A percentile compares a stretch with the other conserved stretches of the same genome.
Conservation (phyloP, 768 basidiomycete species). For the Calocybe cyanea region DNA sequence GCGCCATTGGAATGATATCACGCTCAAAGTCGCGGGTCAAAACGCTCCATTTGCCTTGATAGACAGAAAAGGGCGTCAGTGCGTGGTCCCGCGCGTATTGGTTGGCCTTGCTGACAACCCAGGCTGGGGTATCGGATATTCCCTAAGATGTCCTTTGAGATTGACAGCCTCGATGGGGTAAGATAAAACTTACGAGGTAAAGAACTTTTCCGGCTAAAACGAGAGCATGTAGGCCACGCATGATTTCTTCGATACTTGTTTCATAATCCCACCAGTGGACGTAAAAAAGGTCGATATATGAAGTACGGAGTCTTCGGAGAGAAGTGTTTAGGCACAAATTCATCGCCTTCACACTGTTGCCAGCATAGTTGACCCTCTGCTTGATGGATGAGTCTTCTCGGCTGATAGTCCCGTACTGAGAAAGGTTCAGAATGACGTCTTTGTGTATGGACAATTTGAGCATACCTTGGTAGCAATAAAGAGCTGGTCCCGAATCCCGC, state of each 20-base stretch:
- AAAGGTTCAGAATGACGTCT: not conserved
- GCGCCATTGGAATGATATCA: conserved; percentile 48
- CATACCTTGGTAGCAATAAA: conserved; percentile 38
- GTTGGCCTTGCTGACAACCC: conserved; percentile 47
- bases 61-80: conserved; percentile 49
- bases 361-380: conserved; percentile 20
- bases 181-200: conserved; percentile 28
- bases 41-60: conserved; percentile 46
- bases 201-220: conserved; percentile 48
- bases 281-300: conserved; percentile 41
- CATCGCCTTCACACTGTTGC: conserved; percentile 42
- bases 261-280: conserved; percentile 49
- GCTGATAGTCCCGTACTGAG: conserved; percentile 16
- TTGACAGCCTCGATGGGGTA: not conserved
- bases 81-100: conserved; percentile 46
- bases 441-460: not conserved
- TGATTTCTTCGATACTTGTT: conserved; percentile 51
- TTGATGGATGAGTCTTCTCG: conserved; percentile 12
- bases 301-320: conserved; percentile 38
- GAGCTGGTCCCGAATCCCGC: conserved; percentile 40
- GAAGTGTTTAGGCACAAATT: conserved; percentile 33
- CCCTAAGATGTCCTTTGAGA: conserved; percentile 22
- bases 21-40: conserved; percentile 47
- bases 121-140: conserved; percentile 41
- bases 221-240: conserved; percentile 49